Base-by-base conservation (phyloP, 208 protist species). In the Trichomonas gallinae region DNA sequence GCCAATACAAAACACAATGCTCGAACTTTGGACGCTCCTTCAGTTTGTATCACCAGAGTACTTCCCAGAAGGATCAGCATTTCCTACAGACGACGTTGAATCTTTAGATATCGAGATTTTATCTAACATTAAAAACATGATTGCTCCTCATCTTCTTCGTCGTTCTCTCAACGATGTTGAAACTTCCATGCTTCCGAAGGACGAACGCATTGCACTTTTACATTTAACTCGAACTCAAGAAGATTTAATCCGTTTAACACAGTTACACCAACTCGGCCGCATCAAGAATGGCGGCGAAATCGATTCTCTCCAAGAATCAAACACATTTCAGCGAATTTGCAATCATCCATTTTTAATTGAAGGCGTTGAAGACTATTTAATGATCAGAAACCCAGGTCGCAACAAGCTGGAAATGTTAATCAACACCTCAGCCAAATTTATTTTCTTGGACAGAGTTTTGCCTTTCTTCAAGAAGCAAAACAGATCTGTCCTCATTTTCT, bases 401-500 rank as follows among this genome's bases (percentile, higher is more conserved):
- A 26, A 34, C 6, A 44, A 34, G n/a, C 26, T 82, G 26, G n/a
- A 96, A 45, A n/a, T 81, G 34, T 58, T 96, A 17, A 13, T 96
- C 10, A 93, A 85, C 15, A 40, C 6, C 17, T 87, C 63, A n/a
- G 88, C 81, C 72, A 97, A 97, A 96, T 96, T 97, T 44, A 40
- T 63, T 8, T 46, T 96, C 26, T 44, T 98, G 2, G 97, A 98
- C 51, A 97, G 97, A 96, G 63, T 98, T 31, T 96, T 98, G 0
- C 34, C 96, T 15, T 63, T 51, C 36, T 97, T 99, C 17, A 97
- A 98, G 96, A 87, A 42, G 23, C 42, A 98, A 89, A 98, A 98
- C 34, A 98, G 98, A 96, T 98, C 99, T 93, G 99, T 99, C 10
- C 98, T 99, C 40, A 99, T 99, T 72, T 99, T 99, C 97, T 99